These are phyloP conservation scores for Stephania japonica DNA, from an alignment of 164 flowering plant species.

Conservation along the genomic window DNA sequence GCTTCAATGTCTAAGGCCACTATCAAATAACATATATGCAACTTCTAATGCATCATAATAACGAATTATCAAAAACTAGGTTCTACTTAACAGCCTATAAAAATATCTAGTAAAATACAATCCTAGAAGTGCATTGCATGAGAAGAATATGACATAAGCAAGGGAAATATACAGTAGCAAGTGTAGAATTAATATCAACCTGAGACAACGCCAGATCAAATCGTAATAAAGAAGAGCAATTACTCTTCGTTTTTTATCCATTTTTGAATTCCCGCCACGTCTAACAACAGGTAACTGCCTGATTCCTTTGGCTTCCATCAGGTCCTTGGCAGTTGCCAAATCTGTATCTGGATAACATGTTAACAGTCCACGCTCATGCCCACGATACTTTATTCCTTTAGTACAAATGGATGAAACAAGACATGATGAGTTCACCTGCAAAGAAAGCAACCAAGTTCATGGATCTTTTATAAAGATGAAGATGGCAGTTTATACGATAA, in stretches of 20 bases:
- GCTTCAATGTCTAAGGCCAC: neutral
- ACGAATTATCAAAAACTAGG: too few relatives aligned
- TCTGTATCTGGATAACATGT: conserved; percentile 92
- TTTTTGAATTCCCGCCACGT: conserved; percentile 43
- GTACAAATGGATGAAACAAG: conserved; percentile 76
- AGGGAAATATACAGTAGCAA: neutral
- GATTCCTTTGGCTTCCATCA: conserved; percentile 96
- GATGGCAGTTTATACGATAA: neutral
- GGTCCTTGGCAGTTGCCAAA: conserved; percentile 71
- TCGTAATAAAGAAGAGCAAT: conserved; percentile 75
- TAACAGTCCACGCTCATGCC: conserved; percentile 67
- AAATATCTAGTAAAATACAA: neutral
- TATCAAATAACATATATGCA: neutral
- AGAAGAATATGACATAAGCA: neutral
- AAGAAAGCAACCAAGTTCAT: neutral
- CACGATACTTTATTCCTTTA: conserved; percentile 70
- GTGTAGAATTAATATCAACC: conserved; percentile 37
- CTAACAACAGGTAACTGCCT: conserved; percentile 89
- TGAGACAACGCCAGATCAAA: conserved; percentile 59
- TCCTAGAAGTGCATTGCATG: neutral
- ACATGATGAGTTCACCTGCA: conserved; percentile 55
- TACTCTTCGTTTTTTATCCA: conserved; percentile 54
- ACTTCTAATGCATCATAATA: neutral
- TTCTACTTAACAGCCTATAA: neutral
- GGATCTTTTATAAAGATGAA: conserved; percentile 1